phyloP scores from a whole-genome alignment of 495 filamentous ascomycete species.

The Acidiella bohemica region DNA sequence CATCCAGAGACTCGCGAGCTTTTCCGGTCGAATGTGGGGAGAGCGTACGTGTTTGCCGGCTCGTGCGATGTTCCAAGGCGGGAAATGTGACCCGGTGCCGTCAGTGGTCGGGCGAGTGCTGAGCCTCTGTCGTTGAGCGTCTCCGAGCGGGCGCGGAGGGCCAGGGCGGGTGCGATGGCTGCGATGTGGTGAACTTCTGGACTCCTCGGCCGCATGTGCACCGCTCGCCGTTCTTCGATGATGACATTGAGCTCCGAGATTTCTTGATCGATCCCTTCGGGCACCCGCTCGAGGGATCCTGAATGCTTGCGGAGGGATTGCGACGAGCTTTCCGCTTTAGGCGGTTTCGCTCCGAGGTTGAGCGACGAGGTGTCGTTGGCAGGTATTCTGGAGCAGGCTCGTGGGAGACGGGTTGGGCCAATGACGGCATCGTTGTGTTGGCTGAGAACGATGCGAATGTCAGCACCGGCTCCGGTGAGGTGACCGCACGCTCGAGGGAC shows the following conservation, averaged over 20 bases:
- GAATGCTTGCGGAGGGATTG: neutral
- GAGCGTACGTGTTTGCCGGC: neutral
- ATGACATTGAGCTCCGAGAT: slow-evolving; percentile 16
- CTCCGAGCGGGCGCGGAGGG: slow-evolving; percentile 9
- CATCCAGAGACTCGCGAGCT: slow-evolving; percentile 13
- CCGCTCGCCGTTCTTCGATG: slow-evolving; percentile 10
- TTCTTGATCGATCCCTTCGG: slow-evolving; percentile 7
- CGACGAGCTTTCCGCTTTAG: slow-evolving; percentile 5
- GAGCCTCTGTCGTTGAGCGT: slow-evolving; percentile 16
- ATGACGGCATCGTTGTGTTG: neutral
- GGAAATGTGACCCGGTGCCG: neutral
- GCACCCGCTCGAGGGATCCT: neutral
- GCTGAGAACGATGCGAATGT: neutral
- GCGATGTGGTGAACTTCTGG: slow-evolving; percentile 8
- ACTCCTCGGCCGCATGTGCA: neutral
- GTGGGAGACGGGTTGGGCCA: neutral
- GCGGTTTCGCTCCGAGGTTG: slow-evolving; percentile 8
- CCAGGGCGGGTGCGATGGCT: slow-evolving; percentile 12
- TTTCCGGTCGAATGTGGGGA: too few relatives aligned
- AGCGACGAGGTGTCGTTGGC: neutral
- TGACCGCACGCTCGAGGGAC: too few relatives aligned
- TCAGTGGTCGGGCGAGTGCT: slow-evolving; percentile 6
- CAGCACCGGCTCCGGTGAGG: too few relatives aligned
- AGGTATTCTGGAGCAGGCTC: neutral
- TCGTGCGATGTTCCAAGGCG: neutral